Percentiles rank a stretch among this genome's conserved stretches.
phyloP scores from a whole-genome alignment of 2,329 filamentous ascomycete species.

The Colletotrichum destructivum region DNA sequence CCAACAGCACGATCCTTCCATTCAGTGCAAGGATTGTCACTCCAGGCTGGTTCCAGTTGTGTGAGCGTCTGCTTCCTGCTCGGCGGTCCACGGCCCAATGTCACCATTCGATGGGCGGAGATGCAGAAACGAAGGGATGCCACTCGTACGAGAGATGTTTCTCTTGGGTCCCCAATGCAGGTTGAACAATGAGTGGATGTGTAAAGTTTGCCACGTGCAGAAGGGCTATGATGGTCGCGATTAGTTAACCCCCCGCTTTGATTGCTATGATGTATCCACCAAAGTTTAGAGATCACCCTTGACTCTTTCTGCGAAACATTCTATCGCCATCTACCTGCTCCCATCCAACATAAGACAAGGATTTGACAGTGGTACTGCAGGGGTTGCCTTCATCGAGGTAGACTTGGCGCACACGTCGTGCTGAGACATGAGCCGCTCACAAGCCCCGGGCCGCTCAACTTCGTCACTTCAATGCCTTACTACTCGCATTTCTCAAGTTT shows the following conservation, averaged over 20 bases:
- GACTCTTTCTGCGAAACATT: background rate
- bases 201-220: constrained; percentile 10
- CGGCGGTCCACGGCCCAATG: constrained; percentile 2
- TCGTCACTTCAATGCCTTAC: background rate
- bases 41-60: background rate
- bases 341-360: background rate
- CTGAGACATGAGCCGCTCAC: background rate
- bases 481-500: background rate
- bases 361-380: background rate
- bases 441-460: background rate
- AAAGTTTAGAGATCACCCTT: background rate
- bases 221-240: background rate
- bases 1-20: background rate
- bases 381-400: background rate
- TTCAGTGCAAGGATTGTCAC: constrained; percentile 2
- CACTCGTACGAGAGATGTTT: constrained; percentile 7
- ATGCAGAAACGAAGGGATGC: background rate
- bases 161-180: background rate
- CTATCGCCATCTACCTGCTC: background rate
- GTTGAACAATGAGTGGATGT: background rate
- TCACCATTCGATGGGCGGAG: background rate
- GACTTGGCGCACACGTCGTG: background rate
- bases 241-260: background rate
- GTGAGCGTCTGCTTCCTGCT: background rate
- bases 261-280: background rate